These are phyloP conservation scores for Psophocarpus tetragonolobus DNA, from an alignment of 306 rosid genomes.

Conservation along the genomic window DNA sequence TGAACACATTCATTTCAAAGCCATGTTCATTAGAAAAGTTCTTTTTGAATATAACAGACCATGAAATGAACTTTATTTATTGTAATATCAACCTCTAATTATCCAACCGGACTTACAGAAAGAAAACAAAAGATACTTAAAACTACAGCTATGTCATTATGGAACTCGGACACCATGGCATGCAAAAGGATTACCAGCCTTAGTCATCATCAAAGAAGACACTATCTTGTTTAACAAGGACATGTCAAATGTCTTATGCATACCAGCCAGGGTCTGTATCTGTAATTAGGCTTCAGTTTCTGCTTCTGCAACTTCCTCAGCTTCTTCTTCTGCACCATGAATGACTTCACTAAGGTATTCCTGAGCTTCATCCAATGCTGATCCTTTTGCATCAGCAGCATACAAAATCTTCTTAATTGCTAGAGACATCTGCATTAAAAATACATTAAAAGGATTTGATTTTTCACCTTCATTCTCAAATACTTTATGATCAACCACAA, in stretches of 20 bases:
- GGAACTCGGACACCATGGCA: constrained; percentile 38
- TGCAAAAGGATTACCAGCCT: constrained; percentile 27
- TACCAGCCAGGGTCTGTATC: constrained; percentile 29
- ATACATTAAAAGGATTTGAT: not conserved
- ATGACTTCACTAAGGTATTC: constrained; percentile 55
- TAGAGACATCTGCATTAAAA: constrained; percentile 63
- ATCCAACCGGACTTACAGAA: constrained; percentile 16
- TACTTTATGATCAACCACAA: not conserved
- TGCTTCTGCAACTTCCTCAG: constrained; percentile 27
- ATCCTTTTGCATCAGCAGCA: constrained; percentile 88
- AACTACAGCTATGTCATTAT: constrained; percentile 37
- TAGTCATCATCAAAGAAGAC: constrained; percentile 20
- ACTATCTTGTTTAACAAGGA: constrained; percentile 22
- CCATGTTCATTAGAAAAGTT: not conserved
- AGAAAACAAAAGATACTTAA: constrained; percentile 25
- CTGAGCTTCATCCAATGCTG: constrained; percentile 86
- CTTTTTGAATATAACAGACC: not conserved
- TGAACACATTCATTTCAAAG: constrained; percentile 32
- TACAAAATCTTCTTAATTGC: constrained; percentile 89
- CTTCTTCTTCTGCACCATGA: not conserved
- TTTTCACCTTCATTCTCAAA: constrained; percentile 16
- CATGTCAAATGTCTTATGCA: constrained; percentile 27
- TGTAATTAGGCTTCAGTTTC: constrained; percentile 42
- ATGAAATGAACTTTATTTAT: constrained; percentile 13
- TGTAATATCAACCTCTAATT: constrained; percentile 32